Evolutionary conservation across 2,329 filamentous ascomycete species (phyloP).

Genomic region (Plenodomus tracheiphilus): DNA sequence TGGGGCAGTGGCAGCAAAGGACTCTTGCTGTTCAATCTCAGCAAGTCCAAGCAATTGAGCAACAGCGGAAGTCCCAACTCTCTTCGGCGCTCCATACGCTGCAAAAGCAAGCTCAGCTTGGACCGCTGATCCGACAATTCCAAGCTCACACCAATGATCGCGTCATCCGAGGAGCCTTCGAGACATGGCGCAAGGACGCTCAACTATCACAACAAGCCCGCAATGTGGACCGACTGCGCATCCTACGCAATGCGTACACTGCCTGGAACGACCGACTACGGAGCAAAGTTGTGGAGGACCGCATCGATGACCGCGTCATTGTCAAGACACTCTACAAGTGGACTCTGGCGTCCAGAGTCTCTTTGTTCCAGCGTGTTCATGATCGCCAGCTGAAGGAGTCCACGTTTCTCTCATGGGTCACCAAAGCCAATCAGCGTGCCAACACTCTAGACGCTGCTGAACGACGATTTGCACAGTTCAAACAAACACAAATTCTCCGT

Average conservation of each 20-base stretch:
- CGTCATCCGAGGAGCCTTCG: conserved; percentile 52
- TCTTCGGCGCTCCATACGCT: conserved; percentile 23
- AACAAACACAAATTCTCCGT: conserved; percentile 33
- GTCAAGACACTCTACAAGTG: conserved; percentile 63
- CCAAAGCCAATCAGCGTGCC: conserved; percentile 28
- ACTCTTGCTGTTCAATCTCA: conserved; percentile 26
- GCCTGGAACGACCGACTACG: conserved; percentile 66
- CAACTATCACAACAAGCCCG: conserved; percentile 52
- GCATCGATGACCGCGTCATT: conserved; percentile 60
- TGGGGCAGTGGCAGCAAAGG: conserved; percentile 28
- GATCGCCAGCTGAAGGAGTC: conserved; percentile 33
- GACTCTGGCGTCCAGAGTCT: conserved; percentile 56
- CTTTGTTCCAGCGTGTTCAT: conserved; percentile 46
- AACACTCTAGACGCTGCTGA: conserved; percentile 37
- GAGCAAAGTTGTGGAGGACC: conserved; percentile 54
- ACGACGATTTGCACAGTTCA: conserved; percentile 34
- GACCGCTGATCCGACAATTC: conserved; percentile 50
- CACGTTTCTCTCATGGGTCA: conserved; percentile 33
- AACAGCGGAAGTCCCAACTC: conserved; percentile 33
- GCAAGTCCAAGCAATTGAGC: conserved; percentile 40
- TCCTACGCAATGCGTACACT: conserved; percentile 62
- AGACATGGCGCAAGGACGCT: conserved; percentile 53
- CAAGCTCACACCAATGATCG: conserved; percentile 50
- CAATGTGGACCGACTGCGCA: conserved; percentile 54
- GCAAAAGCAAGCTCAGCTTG: conserved; percentile 48